phyloP scores from a whole-genome alignment of 139 green algal species.

The Chlorella sorokiniana region DNA sequence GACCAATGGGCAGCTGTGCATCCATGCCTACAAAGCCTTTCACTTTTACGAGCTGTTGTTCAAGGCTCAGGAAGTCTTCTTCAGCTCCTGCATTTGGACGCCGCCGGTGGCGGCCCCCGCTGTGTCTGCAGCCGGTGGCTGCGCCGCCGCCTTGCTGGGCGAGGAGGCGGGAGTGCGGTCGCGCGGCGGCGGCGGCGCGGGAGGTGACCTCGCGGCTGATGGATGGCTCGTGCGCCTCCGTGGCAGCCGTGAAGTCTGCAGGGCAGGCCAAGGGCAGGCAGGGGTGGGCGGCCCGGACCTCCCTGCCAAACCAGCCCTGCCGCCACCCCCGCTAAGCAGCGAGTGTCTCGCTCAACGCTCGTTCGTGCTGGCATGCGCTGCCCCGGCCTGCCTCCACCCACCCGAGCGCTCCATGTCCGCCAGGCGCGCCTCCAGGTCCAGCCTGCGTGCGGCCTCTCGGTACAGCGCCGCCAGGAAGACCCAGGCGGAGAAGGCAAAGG shows the following conservation, averaged over 20 bases:
- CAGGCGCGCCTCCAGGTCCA: slow-evolving; percentile 37
- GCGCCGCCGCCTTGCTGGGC: slow-evolving; percentile 11
- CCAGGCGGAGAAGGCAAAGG: slow-evolving; percentile 35
- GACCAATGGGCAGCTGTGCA: too few species aligned
- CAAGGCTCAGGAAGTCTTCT: slow-evolving; percentile 9
- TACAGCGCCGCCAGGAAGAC: slow-evolving; percentile 39
- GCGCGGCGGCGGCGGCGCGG: neutral
- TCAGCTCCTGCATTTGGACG: slow-evolving; percentile 25
- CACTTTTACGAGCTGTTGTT: too few species aligned
- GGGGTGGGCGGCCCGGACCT: neutral
- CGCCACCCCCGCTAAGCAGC: neutral
- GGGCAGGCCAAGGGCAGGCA: neutral
- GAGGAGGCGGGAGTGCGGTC: neutral
- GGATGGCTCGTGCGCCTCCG: slow-evolving; percentile 22
- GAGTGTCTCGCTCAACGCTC: too few species aligned
- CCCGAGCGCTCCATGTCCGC: slow-evolving; percentile 26
- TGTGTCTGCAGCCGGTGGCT: neutral
- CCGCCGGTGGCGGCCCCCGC: neutral
- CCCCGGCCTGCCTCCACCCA: neutral
- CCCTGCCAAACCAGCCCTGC: neutral
- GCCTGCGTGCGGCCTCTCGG: slow-evolving; percentile 25
- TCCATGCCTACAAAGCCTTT: too few species aligned
- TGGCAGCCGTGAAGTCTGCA: slow-evolving; percentile 27
- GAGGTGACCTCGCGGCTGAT: slow-evolving; percentile 39
- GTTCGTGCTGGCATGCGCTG: too few species aligned